Conservation (phyloP, 495 filamentous ascomycete genomes). For the Tuber calosporum region DNA sequence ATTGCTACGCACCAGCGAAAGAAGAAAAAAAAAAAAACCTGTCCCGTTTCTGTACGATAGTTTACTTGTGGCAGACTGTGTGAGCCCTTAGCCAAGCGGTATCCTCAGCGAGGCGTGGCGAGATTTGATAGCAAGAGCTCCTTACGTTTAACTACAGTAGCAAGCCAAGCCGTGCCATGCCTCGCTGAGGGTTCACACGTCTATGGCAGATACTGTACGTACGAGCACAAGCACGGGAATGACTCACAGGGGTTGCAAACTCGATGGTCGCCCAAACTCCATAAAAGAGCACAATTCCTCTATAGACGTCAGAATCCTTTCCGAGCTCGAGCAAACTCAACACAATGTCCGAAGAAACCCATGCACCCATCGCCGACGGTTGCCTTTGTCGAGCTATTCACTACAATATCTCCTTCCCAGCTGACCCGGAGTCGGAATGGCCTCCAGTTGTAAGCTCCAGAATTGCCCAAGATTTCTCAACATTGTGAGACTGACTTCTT, state of each 20-base stretch:
- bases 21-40: too few relatives aligned
- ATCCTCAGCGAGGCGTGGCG: too few relatives aligned
- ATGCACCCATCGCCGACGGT: constrained; percentile 42
- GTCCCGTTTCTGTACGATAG: too few relatives aligned
- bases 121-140: too few relatives aligned
- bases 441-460: constrained; percentile 32
- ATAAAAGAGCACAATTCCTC: neutral
- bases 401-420: constrained; percentile 43
- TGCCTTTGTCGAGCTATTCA: constrained; percentile 46
- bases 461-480: neutral
- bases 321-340: neutral
- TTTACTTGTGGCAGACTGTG: too few relatives aligned
- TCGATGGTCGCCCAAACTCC: neutral
- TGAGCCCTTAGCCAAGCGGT: too few relatives aligned
- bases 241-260: neutral
- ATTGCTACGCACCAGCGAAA: too few relatives aligned
- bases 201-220: too few relatives aligned
- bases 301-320: neutral
- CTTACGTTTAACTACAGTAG: too few relatives aligned
- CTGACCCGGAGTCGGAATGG: constrained; percentile 37
- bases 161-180: too few relatives aligned
- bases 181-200: too few relatives aligned
- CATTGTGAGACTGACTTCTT: neutral
- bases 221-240: neutral
- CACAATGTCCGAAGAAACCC: constrained; percentile 3